Percentiles rank a stretch among this genome's conserved stretches.
These are phyloP conservation scores for Tuber borchii DNA, from an alignment of 495 filamentous ascomycete genomes.

Conservation along the genomic window DNA sequence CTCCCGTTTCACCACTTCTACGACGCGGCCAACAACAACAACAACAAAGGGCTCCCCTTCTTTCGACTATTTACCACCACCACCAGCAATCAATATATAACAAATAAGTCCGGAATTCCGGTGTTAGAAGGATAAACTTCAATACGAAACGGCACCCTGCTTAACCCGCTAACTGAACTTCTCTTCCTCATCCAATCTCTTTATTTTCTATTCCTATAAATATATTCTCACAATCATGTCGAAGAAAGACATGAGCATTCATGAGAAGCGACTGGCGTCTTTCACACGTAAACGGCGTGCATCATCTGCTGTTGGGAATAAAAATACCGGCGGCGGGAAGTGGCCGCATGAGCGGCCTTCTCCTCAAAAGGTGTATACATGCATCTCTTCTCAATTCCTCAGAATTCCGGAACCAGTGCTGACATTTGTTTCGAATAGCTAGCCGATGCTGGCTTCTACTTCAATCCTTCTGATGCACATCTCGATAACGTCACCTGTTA, in stretches of 20 bases:
- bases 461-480: conserved; percentile 61
- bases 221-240: conserved; percentile 12
- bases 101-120: not conserved
- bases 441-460: conserved; percentile 85
- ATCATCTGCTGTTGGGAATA: conserved; percentile 13
- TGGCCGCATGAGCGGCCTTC: conserved; percentile 38
- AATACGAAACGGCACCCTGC: conserved; percentile 6
- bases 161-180: not conserved
- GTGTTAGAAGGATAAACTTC: not conserved
- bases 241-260: conserved; percentile 31
- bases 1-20: not conserved
- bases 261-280: conserved; percentile 35
- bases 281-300: conserved; percentile 28
- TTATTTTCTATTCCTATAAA: not conserved
- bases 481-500: conserved; percentile 89
- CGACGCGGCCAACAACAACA: not conserved
- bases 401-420: not conserved
- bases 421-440: conserved; percentile 50
- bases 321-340: conserved; percentile 13
- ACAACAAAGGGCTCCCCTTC: not conserved
- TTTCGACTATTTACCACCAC: not conserved
- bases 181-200: not conserved
- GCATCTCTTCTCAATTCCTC: conserved; percentile 1
- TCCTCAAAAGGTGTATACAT: conserved; percentile 15
- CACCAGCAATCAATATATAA: not conserved